Base-by-base conservation (phyloP, 2,329 filamentous ascomycete genomes). In the Epichloe uncinata region DNA sequence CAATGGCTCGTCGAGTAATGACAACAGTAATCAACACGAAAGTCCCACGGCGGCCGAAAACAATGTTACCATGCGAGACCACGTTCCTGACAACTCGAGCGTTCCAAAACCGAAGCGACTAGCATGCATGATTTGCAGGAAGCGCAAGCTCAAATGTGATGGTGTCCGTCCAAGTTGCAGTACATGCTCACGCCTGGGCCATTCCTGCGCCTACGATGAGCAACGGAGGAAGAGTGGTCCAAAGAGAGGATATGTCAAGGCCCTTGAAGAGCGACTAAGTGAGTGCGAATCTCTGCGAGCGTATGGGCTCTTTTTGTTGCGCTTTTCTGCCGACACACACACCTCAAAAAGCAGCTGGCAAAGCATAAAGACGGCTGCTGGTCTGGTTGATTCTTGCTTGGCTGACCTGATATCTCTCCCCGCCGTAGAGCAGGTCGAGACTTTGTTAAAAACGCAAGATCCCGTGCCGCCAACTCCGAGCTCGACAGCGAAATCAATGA, bases 191-290 rank as follows among this genome's bases (percentile, higher is more conserved):
- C 77, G 90, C n/a, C 72, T 95, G 47, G 83, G 86, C 42, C 90
- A 96, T 66, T 79, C 84, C 50, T 95, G 90, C 69, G 82, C 85
- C 53, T 95, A 95, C 63, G 89, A 95, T 63, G 89, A 95, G 70
- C 84, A 91, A 59, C 80, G 90, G 63, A 87, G 88, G 69, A 95
- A 95, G 78, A 95, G 89, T 65, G 90, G 90, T 3, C 90, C 90
- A 2, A 95, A 95, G 72, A 78, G 90, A 63, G 90, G 90, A 59
- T 95, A 96, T 64, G 90, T 95, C 54, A 95, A 95, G 73, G 84
- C 89, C 52, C 70, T 97, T 58, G 93, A 97, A 68, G 90, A 94
- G 64, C 80, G 93, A 65, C 70, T 98, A 61, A 90, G 89, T 95
- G 75, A 71, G 85, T 45, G 38, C 2, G 40, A 34, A 5, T 41